These are phyloP conservation scores for Tuber indicum DNA, from an alignment of 495 filamentous ascomycete species.

Conservation along the genomic window DNA sequence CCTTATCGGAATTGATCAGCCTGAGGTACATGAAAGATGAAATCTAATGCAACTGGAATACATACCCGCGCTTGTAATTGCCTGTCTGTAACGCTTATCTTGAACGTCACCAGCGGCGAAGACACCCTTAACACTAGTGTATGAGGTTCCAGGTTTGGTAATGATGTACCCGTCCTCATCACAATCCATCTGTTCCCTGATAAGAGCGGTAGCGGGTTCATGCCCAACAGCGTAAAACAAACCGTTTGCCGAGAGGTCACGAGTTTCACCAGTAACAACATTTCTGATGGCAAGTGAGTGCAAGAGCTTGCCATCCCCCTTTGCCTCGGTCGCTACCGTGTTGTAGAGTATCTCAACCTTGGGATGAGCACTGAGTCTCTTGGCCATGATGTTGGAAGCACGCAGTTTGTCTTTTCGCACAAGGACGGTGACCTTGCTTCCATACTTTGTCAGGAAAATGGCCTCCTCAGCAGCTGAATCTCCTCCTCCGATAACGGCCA, in stretches of 20 bases:
- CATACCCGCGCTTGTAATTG: constrained; percentile 93
- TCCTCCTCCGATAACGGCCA: constrained; percentile 93
- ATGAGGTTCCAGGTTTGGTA: constrained; percentile 79
- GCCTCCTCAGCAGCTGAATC: constrained; percentile 97
- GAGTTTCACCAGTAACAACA: constrained; percentile 65
- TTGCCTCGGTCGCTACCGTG: constrained; percentile 69
- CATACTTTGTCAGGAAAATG: constrained; percentile 96
- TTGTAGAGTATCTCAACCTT: constrained; percentile 88
- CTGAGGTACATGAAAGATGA: constrained; percentile 33
- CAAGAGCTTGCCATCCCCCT: constrained; percentile 74
- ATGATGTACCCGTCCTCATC: constrained; percentile 83
- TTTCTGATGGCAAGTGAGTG: constrained; percentile 83
- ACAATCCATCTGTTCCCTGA: constrained; percentile 79
- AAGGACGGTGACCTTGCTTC: constrained; percentile 84
- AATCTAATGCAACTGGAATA: constrained; percentile 19
- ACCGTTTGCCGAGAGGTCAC: constrained; percentile 79
- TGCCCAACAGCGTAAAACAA: constrained; percentile 98
- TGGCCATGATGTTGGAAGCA: constrained; percentile 86
- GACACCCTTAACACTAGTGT: constrained; percentile 82
- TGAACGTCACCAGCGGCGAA: constrained; percentile 98
- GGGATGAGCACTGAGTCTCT: constrained; percentile 68
- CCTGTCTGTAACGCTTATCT: constrained; percentile 96
- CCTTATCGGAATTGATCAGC: constrained; percentile 51
- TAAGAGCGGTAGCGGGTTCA: constrained; percentile 79
- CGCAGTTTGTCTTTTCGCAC: constrained; percentile 79